These are phyloP conservation scores for Fusarium algeriense DNA, from an alignment of 2,329 filamentous ascomycete species.

Conservation along the genomic window DNA sequence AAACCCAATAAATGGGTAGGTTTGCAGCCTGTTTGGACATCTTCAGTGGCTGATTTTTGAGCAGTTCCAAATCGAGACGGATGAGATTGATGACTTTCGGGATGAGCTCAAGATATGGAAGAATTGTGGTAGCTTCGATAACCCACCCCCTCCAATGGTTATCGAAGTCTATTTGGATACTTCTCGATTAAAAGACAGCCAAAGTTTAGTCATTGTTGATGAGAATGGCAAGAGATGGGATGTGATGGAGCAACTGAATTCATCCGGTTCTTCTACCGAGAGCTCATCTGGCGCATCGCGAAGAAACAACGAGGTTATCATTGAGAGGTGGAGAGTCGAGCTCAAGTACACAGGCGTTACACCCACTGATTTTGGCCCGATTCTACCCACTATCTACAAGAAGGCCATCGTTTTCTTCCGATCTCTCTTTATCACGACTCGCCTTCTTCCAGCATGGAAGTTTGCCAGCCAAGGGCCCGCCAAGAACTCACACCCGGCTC, in stretches of 20 bases:
- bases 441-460: slow-evolving; percentile 88
- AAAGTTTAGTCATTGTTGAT: slow-evolving; percentile 89
- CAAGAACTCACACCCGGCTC: slow-evolving; percentile 74
- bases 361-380: slow-evolving; percentile 68
- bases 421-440: slow-evolving; percentile 84
- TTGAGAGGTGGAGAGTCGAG: slow-evolving; percentile 93
- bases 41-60: slow-evolving; percentile 26
- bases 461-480: slow-evolving; percentile 79
- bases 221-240: slow-evolving; percentile 94
- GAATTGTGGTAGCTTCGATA: slow-evolving; percentile 79
- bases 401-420: slow-evolving; percentile 96
- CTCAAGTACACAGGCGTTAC: slow-evolving; percentile 68
- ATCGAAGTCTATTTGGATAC: slow-evolving; percentile 93
- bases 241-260: slow-evolving; percentile 83
- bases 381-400: slow-evolving; percentile 92
- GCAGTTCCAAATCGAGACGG: slow-evolving; percentile 94
- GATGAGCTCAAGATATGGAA: slow-evolving; percentile 88
- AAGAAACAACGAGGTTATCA: slow-evolving; percentile 77
- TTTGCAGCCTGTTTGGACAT: slow-evolving; percentile 29
- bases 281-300: slow-evolving; percentile 58
- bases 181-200: slow-evolving; percentile 81
- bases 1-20: slow-evolving; percentile 90
- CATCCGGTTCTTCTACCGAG: slow-evolving; percentile 66
- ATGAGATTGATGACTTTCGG: slow-evolving; percentile 89
- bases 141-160: slow-evolving; percentile 83